Evolutionary conservation across 164 flowering plant genomes (phyloP).

Genomic region (Pachysandra terminalis): DNA sequence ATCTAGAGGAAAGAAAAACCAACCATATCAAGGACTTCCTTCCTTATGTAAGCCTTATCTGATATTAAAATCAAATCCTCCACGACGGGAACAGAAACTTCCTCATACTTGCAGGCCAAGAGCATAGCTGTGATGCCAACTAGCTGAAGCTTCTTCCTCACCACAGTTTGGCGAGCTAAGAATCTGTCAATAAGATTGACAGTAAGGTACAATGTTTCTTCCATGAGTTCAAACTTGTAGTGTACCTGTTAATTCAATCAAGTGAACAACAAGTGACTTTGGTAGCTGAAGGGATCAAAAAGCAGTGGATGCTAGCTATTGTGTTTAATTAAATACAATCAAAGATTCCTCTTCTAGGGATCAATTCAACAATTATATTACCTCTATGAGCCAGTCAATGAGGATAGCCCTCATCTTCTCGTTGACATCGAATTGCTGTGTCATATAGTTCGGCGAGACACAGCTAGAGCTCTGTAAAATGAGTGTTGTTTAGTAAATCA

Average conservation of each 20-base stretch:
- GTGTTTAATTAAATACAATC: not conserved
- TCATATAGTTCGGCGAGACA: conserved; percentile 66
- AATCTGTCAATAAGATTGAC: conserved; percentile 79
- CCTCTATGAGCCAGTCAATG: conserved; percentile 94
- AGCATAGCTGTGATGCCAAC: conserved; percentile 87
- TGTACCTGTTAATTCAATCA: conserved; percentile 52
- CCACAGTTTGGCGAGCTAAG: conserved; percentile 45
- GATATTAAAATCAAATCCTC: conserved; percentile 72
- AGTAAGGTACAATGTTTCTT: conserved; percentile 74
- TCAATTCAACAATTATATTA: conserved; percentile 11
- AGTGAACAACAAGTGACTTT: not conserved
- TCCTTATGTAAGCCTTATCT: conserved; percentile 68
- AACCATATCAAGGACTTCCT: conserved; percentile 84
- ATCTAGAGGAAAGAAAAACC: not conserved
- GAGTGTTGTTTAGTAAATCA: not conserved
- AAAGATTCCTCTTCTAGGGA: not conserved
- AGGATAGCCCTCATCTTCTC: conserved; percentile 82
- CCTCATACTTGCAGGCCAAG: conserved; percentile 87
- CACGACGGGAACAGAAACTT: conserved; percentile 67
- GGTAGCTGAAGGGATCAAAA: not conserved
- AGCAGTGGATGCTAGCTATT: too few relatives aligned
- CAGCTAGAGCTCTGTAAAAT: conserved; percentile 45
- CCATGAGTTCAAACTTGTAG: conserved; percentile 77
- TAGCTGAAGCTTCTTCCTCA: conserved; percentile 76
- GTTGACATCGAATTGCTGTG: conserved; percentile 62